Percentiles rank a stretch among this genome's conserved stretches.
Evolutionary conservation across 2,329 filamentous ascomycete genomes (phyloP).

Genomic region (Xylaria sp.): DNA sequence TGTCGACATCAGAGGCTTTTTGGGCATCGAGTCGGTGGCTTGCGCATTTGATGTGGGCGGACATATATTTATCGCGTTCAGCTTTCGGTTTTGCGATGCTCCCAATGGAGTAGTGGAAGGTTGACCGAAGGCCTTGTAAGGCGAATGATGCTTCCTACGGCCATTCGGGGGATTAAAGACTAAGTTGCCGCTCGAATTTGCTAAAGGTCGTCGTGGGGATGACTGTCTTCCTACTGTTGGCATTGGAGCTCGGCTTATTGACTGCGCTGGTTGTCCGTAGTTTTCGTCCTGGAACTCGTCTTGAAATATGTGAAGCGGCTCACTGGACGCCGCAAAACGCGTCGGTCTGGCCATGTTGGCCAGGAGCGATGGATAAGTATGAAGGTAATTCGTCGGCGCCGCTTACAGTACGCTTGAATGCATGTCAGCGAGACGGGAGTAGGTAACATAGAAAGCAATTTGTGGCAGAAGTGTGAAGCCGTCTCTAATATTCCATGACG

Average conservation of each 20-base stretch:
- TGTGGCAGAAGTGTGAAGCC: slow-evolving; percentile 27
- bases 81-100: slow-evolving; percentile 65
- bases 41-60: slow-evolving; percentile 67
- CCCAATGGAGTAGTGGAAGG: slow-evolving; percentile 70
- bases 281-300: slow-evolving; percentile 55
- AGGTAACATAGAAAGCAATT: slow-evolving; percentile 27
- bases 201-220: slow-evolving; percentile 59
- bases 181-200: slow-evolving; percentile 68
- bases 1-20: slow-evolving; percentile 71
- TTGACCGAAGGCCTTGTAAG: slow-evolving; percentile 71
- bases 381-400: slow-evolving; percentile 1
- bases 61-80: slow-evolving; percentile 75
- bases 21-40: slow-evolving; percentile 74
- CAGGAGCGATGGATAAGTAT: slow-evolving; percentile 38
- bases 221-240: slow-evolving; percentile 58
- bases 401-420: slow-evolving; percentile 1
- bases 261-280: slow-evolving; percentile 58
- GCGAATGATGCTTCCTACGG: slow-evolving; percentile 69
- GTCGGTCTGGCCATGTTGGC: slow-evolving; percentile 66
- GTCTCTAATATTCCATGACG: slow-evolving; percentile 39
- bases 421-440: slow-evolving; percentile 21
- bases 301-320: slow-evolving; percentile 64
- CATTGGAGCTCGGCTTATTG: slow-evolving; percentile 68
- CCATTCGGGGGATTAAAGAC: slow-evolving; percentile 72
- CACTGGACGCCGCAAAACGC: slow-evolving; percentile 58